A percentile compares a stretch with the other conserved stretches of the same genome.
These are phyloP conservation scores for Alternaria sp. DNA, from an alignment of 2,329 filamentous ascomycete genomes.

Conservation along the genomic window DNA sequence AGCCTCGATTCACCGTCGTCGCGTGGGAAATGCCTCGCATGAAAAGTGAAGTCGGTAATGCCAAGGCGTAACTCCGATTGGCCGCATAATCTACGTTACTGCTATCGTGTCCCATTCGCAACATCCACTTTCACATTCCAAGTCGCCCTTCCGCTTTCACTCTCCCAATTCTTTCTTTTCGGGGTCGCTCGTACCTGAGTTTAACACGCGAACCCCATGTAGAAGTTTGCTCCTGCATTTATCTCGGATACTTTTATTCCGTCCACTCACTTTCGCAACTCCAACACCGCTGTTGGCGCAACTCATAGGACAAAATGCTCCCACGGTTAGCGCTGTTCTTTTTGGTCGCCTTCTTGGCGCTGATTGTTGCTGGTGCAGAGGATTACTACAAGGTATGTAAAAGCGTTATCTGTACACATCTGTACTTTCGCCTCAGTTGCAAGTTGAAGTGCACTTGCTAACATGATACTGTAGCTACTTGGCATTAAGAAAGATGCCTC, in stretches of 20 bases:
- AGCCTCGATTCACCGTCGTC: slow-evolving; percentile 16
- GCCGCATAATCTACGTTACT: slow-evolving; percentile 24
- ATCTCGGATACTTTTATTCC: slow-evolving; percentile 20
- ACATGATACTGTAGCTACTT: slow-evolving; percentile 66
- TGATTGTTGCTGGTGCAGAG: slow-evolving; percentile 58
- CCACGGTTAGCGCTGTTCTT: slow-evolving; percentile 52
- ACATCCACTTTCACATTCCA: slow-evolving; percentile 17
- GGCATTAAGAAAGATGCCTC: slow-evolving; percentile 79
- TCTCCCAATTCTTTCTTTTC: slow-evolving; percentile 5
- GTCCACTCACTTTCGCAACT: slow-evolving; percentile 25
- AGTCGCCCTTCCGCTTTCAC: not conserved
- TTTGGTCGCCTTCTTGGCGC: slow-evolving; percentile 51
- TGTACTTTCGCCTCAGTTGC: not conserved
- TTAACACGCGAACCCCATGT: slow-evolving; percentile 17
- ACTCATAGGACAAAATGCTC: slow-evolving; percentile 47
- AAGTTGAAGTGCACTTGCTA: slow-evolving; percentile 11
- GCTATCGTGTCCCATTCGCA: slow-evolving; percentile 34
- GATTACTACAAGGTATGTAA: slow-evolving; percentile 77
- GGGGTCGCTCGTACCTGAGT: slow-evolving; percentile 1
- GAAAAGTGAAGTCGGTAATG: slow-evolving; percentile 30
- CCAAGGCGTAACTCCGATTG: slow-evolving; percentile 40
- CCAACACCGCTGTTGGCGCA: slow-evolving; percentile 21
- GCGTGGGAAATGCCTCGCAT: slow-evolving; percentile 13
- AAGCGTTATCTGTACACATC: not conserved
- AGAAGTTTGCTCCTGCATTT: slow-evolving; percentile 13